A percentile compares a stretch with the other conserved stretches of the same genome.
Conservation (phyloP, 2,329 filamentous ascomycete genomes). For the Cladobotryum protrusum region DNA sequence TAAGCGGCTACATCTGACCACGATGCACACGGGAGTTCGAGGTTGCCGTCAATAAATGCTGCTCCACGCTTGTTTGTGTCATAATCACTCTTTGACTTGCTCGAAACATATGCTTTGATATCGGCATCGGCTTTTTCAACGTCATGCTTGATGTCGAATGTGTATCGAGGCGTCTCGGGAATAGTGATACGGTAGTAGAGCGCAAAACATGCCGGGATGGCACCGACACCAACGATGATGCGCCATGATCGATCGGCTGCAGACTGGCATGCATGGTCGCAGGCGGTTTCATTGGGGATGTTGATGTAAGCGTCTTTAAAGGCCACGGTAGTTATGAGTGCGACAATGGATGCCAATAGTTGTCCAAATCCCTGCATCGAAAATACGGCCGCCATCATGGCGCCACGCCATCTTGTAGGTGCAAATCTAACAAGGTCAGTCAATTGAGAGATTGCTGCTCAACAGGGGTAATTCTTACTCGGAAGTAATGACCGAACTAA, state of each 20-base stretch:
- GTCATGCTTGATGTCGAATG: constrained; percentile 72
- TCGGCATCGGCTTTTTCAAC: constrained; percentile 70
- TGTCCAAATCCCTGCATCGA: constrained; percentile 83
- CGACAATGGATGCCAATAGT: constrained; percentile 62
- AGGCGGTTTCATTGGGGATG: constrained; percentile 38
- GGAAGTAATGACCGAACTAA: constrained; percentile 74
- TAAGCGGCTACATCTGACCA: constrained; percentile 62
- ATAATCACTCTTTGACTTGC: constrained; percentile 41
- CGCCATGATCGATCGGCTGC: constrained; percentile 80
- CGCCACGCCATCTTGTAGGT: constrained; percentile 73
- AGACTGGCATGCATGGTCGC: constrained; percentile 56
- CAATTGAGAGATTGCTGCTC: constrained; percentile 7
- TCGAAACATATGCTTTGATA: constrained; percentile 53
- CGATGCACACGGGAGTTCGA: constrained; percentile 62
- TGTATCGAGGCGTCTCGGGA: constrained; percentile 77
- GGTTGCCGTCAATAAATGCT: constrained; percentile 43
- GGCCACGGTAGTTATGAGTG: constrained; percentile 58
- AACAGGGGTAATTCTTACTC: constrained; percentile 39
- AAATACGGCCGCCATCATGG: constrained; percentile 79
- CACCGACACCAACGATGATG: constrained; percentile 72
- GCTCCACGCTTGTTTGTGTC: constrained; percentile 46
- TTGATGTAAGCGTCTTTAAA: constrained; percentile 50
- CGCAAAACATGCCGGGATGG: constrained; percentile 68
- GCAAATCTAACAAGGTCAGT: constrained; percentile 52
- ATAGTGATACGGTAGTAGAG: constrained; percentile 85